Evolutionary conservation across 1,139 yeast species (phyloP), one percentile per base, ranked within the genome.

Genomic region (Eremothecium sinecaudum): DNA sequence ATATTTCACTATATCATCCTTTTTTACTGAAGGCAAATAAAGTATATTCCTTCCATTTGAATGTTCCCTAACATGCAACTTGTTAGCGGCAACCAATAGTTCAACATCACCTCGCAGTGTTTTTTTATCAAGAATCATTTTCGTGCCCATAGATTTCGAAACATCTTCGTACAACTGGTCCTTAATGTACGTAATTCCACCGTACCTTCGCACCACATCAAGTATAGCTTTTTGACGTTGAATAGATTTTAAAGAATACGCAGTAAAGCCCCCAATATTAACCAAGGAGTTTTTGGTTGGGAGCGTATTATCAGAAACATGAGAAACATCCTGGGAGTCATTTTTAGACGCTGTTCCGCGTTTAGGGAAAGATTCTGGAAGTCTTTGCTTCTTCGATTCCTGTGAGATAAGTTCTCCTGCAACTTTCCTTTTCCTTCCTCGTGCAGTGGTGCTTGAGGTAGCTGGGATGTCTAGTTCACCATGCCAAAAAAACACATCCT

Each of bases 151-250:
- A 19, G 34, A 39, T 16, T 44, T 47, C 10, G 59, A 46, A 4
- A 57, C 43, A 9, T 47, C 48, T 17, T 54, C 60, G 21, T 47
- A 47, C 18, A 53, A 44, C 23, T 48, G 52, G 31, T 56, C 61
- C 16, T 53, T 44, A 4, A 50, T 35, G 24, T 43, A 46, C 2
- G 52, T 42, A 0, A 54, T 50, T 15, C 61, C 61, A 6, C 58
- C 58, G 10, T 38, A 29, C 16, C 39, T 43, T 20, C 33, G 44
- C 6, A 57, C 39, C 8, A 53, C 45, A 18, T 48, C 50, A 8
- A 56, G 33, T 3, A 57, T 45, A 2, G 58, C 58, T 17, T 48
- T 46, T 33, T 57, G 61, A 17, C 60, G 41, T 38, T 49, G 50
- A 3, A 57, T 34, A 2, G 61, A 53, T 33, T 55, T 45, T 17